Evolutionary conservation across 2,329 filamentous ascomycete species (phyloP).

Genomic region (Elsinoe arachidis): DNA sequence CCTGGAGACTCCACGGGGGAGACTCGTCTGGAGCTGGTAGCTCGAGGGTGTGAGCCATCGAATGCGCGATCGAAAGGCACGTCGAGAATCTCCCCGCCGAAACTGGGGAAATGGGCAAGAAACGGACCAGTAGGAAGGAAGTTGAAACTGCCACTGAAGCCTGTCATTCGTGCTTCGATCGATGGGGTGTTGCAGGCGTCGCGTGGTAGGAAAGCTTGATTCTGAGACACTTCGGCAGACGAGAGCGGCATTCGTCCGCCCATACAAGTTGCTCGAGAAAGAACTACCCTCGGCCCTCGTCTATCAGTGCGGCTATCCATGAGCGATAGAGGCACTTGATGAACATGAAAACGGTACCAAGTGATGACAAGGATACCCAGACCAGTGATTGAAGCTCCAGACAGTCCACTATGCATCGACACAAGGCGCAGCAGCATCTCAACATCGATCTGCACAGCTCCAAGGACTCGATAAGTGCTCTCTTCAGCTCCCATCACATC

Average conservation of each 20-base stretch:
- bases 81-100: neutral
- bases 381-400: neutral
- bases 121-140: neutral
- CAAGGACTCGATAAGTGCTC: neutral
- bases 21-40: neutral
- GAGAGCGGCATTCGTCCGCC: neutral
- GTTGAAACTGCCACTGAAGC: neutral
- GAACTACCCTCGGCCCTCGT: conserved; percentile 3
- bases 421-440: neutral
- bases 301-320: neutral
- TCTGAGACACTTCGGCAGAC: neutral
- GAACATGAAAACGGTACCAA: neutral
- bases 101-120: neutral
- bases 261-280: neutral
- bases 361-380: neutral
- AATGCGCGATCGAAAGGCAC: neutral
- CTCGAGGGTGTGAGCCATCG: neutral
- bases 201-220: conserved; percentile 5
- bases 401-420: neutral
- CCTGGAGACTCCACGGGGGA: conserved; percentile 8
- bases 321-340: too few species aligned
- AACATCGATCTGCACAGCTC: neutral
- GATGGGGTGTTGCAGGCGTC: conserved; percentile 4
- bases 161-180: conserved; percentile 6
- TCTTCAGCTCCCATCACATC: neutral